Evolutionary conservation across 148 eudicot genomes (phyloP), one percentile per base, ranked within the genome.

Genomic region (Pouteria glomerata): DNA sequence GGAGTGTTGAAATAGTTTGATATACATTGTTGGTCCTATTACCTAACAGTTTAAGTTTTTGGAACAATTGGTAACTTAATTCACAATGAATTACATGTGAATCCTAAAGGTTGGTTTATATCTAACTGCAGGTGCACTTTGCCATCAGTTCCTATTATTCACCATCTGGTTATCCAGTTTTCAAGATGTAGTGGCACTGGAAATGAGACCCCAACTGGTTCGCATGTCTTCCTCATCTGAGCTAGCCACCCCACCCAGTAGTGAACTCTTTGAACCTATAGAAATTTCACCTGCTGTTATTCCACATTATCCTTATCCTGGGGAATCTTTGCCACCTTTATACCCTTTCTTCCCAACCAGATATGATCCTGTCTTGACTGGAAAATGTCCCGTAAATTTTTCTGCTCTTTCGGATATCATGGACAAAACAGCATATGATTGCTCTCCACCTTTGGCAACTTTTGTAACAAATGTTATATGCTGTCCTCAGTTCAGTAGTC

Each of bases 341-440:
- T 91, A 91, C 70, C 97, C 98, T 42, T 78, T 85, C 37, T 86
- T 86, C 75, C 98, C 98, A 55, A 73, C 69, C n/a, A 86, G 85
- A 59, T 95, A 85, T 70, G 76, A 81, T 66, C 98, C 98, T 23
- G 81, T 89, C 18, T 83, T 95, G 76, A 88, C 93, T 44, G 99
- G 99, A 73, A 87, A 87, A 69, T 95, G 99, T 74, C 92, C 97
- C 64, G 91, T 83, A 70, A 95, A 95, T 76, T 95, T 95, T 79
- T 89, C 99, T 70, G 84, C 87, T 56, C 79, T 95, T 47, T 90
- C 97, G 57, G 75, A 76, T 68, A 77, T 95, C 80, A 83, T 89
- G 83, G 94, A 91, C 42, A 92, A 66, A 80, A 92, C 97, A 71
- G 93, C 99, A 53, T 85, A 89, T 13, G 99, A 95, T 70, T 95